Base-by-base conservation (phyloP, 805 yeast genomes). In the Wickerhamomyces strasburgensis region DNA sequence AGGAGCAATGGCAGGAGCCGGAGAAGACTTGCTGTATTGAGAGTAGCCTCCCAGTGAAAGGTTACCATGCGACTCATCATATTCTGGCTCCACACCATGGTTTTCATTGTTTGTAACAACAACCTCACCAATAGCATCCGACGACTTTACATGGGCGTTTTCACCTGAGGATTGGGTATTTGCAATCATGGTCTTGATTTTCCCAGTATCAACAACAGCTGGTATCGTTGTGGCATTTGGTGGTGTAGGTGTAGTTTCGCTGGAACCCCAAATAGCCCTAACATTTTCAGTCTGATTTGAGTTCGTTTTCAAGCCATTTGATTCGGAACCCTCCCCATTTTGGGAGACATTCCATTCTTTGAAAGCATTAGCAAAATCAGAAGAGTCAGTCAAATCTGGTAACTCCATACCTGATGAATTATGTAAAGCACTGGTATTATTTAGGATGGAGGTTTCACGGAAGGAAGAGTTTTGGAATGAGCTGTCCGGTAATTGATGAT, bases 351-450 rank as follows among this genome's bases (percentile, higher is more conserved):
- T 52, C 50, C 68, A 58, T 14, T 57, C 57, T 19, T 56, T 55
- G 49, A 72, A 70, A 31, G 69, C 70, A 32, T 56, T 55, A 33
- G 62, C 75, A 50, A 72, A 67, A 13, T 72, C 76, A 3, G 77
- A 70, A 30, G 70, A 72, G 25, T 61, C 62, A 1, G 74, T 64
- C 19, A 70, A 34, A 42, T 73, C 73, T 4, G 78, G 78, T 34
- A 73, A 57, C 28, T 27, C 38, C 27, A 37, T 7, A 6, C 36
- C 48, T 3, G 47, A 42, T 7, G 37, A 21, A 18, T 46, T 35
- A 21, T 27, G 38, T 13, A 29, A 29, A 5, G 29, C 16, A 23
- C 31, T 37, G n/a, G 31, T 29, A 21, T 3, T 26, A n/a, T n/a
- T n/a, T n/a, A n/a, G n/a, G n/a, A n/a, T n/a, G n/a, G n/a, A n/a